phyloP scores from a whole-genome alignment of 441 rosid species.

The Jatropha podagrica region DNA sequence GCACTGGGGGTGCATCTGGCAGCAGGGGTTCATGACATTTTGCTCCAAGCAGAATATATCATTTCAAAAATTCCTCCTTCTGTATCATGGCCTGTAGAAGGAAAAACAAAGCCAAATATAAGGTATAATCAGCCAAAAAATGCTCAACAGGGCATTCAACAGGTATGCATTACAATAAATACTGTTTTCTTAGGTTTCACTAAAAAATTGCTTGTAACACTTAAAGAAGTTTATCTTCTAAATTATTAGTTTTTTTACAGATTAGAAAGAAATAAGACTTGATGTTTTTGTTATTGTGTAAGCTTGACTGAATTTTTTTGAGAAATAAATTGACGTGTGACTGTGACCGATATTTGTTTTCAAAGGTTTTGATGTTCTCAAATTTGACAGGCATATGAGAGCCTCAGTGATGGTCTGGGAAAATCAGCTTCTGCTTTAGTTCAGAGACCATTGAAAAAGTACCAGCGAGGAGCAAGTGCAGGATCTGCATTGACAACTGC shows the following conservation, averaged over 20 bases:
- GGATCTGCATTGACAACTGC: constrained; percentile 86
- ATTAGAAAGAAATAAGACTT: not conserved
- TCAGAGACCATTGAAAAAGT: constrained; percentile 71
- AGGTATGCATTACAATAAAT: constrained; percentile 44
- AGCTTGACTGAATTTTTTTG: not conserved
- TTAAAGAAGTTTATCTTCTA: not conserved
- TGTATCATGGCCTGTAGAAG: constrained; percentile 47
- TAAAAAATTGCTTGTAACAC: not conserved
- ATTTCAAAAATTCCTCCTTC: constrained; percentile 57
- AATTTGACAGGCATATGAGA: constrained; percentile 72
- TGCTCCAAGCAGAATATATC: constrained; percentile 77
- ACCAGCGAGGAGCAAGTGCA: constrained; percentile 90
- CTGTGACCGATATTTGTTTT: not conserved
- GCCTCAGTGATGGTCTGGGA: constrained; percentile 87
- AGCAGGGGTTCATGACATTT: constrained; percentile 83
- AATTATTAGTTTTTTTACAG: not conserved
- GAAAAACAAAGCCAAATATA: constrained; percentile 55
- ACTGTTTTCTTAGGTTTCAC: not conserved
- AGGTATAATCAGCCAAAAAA: constrained; percentile 83
- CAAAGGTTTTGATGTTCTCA: constrained; percentile 17
- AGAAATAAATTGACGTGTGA: not conserved
- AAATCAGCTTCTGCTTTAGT: constrained; percentile 91
- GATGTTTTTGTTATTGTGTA: not conserved
- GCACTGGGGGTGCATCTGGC: constrained; percentile 98
- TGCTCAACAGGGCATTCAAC: constrained; percentile 88